phyloP scores from a whole-genome alignment of 2,329 filamentous ascomycete species.

The Fusarium chlamydosporum region DNA sequence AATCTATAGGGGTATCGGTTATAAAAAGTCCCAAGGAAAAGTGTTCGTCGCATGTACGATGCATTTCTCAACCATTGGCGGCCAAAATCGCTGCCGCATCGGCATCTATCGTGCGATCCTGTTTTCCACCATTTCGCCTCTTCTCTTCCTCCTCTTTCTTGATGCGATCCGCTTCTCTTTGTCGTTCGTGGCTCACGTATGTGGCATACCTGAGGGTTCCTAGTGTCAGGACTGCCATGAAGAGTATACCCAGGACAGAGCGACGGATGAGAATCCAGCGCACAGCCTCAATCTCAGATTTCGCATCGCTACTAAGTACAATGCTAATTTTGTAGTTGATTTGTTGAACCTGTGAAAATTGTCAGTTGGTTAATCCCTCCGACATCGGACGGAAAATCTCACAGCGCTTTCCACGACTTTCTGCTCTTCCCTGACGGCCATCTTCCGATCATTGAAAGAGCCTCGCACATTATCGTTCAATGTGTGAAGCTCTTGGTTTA shows the following conservation, averaged over 20 bases:
- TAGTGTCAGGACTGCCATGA: slow-evolving; percentile 74
- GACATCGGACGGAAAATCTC: slow-evolving; percentile 51
- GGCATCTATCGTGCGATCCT: slow-evolving; percentile 62
- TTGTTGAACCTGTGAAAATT: slow-evolving; percentile 78
- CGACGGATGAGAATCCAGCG: slow-evolving; percentile 84
- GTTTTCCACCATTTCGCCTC: slow-evolving; percentile 61
- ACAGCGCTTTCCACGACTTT: slow-evolving; percentile 85
- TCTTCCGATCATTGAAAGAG: slow-evolving; percentile 96
- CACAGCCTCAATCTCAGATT: slow-evolving; percentile 91
- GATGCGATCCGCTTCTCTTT: slow-evolving; percentile 62
- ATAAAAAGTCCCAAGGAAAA: slow-evolving; percentile 40
- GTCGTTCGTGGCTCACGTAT: slow-evolving; percentile 66
- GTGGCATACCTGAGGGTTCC: slow-evolving; percentile 72
- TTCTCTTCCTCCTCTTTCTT: slow-evolving; percentile 61
- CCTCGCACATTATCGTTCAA: slow-evolving; percentile 94
- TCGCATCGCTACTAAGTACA: slow-evolving; percentile 87
- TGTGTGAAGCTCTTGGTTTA: slow-evolving; percentile 84
- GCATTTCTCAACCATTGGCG: slow-evolving; percentile 58
- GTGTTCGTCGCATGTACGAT: slow-evolving; percentile 28
- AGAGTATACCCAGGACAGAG: slow-evolving; percentile 74
- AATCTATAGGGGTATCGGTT: slow-evolving; percentile 51
- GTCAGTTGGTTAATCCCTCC: slow-evolving; percentile 23
- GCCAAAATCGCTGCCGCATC: slow-evolving; percentile 71
- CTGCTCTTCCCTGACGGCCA: slow-evolving; percentile 91
- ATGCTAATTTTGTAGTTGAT: slow-evolving; percentile 97